Evolutionary conservation across 257 asterid genomes (phyloP), one percentile per base, ranked within the genome.

Genomic region (Solanum medicagineum): DNA sequence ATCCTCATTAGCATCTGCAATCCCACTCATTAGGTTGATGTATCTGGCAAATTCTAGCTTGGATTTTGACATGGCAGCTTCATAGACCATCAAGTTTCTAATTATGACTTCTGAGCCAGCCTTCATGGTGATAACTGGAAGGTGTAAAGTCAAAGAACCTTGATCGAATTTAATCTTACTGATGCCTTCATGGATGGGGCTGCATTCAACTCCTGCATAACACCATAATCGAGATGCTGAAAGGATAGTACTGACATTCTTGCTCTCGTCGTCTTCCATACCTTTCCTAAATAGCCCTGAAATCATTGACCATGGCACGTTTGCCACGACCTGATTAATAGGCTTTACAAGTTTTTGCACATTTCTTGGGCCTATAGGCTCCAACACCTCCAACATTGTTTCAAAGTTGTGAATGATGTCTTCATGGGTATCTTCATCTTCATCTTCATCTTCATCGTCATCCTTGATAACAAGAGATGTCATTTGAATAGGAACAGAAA

Each of bases 31-130:
- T 36, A 36, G 40, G 40, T 36, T 36, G 40, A 36, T 75, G 63
- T 89, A 92, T 66, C 90, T 86, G 1, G 92, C 90, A 8, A 90
- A 62, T 84, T 86, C 92, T 1, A 83, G 90, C 10, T 84, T 59
- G n/a, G 92, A 86, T 42, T 83, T 68, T 0, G 88, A 84, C 49
- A 81, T 80, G 9, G 90, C 88, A 2, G 91, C 92, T 65, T 92
- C 95, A 44, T 86, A 92, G 10, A 93, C 92, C 44, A 92, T 91
- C 84, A 92, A 56, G 56, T 91, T 92, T 51, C 95, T 90, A 65
- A 91, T 54, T n/a, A 91, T 85, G n/a, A 86, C 85, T 69, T 92
- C 93, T 1, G 93, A 87, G 22, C 87, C 83, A 7, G 88, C 53
- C 11, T 83, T 90, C 20, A 93, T 17, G 54, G 69, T 88, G 15